Evolutionary conservation across 352 stramenopile genomes (phyloP).

Genomic region (Phytophthora hybrid): DNA sequence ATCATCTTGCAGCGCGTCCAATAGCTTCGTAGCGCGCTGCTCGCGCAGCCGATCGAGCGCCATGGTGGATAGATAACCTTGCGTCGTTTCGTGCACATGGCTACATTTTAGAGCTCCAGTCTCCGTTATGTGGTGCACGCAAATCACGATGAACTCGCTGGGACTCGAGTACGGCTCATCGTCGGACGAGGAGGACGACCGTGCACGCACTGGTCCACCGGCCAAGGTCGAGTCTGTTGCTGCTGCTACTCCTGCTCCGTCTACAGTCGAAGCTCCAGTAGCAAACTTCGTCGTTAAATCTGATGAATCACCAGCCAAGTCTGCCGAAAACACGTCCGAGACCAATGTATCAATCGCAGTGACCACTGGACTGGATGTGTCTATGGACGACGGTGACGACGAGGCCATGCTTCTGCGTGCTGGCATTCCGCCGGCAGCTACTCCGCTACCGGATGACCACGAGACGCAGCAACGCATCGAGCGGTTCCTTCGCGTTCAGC

Average conservation of each 20-base stretch:
- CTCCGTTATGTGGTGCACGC: slow-evolving; percentile 19
- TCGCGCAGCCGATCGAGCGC: slow-evolving; percentile 70
- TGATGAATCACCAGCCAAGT: slow-evolving; percentile 10
- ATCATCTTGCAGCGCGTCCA: slow-evolving; percentile 68
- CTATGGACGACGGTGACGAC: slow-evolving; percentile 36
- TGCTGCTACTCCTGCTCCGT: neutral
- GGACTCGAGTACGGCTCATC: slow-evolving; percentile 50
- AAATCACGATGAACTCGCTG: slow-evolving; percentile 49
- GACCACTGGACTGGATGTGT: slow-evolving; percentile 3
- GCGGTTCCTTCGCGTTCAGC: slow-evolving; percentile 58
- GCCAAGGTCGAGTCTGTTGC: neutral
- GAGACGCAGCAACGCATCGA: slow-evolving; percentile 73
- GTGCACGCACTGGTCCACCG: neutral
- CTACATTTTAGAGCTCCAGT: slow-evolving; percentile 8
- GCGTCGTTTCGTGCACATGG: slow-evolving; percentile 36
- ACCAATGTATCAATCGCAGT: slow-evolving; percentile 7
- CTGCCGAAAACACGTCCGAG: slow-evolving; percentile 9
- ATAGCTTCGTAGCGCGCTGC: slow-evolving; percentile 64
- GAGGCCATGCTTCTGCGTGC: slow-evolving; percentile 47
- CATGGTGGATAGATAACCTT: slow-evolving; percentile 6
- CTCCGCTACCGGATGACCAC: slow-evolving; percentile 24
- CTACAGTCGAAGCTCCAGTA: slow-evolving; percentile 12
- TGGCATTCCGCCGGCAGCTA: slow-evolving; percentile 53
- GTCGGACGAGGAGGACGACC: slow-evolving; percentile 36
- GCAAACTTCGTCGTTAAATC: neutral